Evolutionary conservation across 225 moss, liverwort and hornwort species (phyloP), one percentile per base, ranked within the genome.

Genomic region (Polytrichum formosum): DNA sequence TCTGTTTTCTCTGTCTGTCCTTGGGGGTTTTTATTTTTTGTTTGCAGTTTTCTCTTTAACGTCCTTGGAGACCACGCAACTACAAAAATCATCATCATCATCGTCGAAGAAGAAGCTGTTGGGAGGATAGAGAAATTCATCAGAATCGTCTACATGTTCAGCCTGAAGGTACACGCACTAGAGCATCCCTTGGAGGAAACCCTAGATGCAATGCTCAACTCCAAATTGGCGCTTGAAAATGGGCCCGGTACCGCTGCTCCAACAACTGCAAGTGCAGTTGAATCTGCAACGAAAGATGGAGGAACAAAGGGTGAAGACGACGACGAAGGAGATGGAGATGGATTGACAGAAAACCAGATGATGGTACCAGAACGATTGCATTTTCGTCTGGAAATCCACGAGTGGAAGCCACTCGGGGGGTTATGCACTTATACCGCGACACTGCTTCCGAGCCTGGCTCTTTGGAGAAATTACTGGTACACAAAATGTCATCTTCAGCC

Each of bases 311-410:
- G 65, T 60, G 82, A 82, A 54, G 46, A 46, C 46, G 46, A 46
- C 37, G 82, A 55, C 18, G 53, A 28, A 63, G 69, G 53, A 61
- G 87, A 71, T 10, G 74, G 72, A 37, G 76, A 55, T 67, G 75
- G 35, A 54, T 53, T 65, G 17, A 61, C 63, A 25, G 80, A 23
- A 5, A 21, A 53, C 30, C 80, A 62, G 80, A 83, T 63, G 74
- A 68, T 28, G 63, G 78, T 66, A 98, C 92, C 1, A 76, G 74
- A 54, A 82, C 86, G 6, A 90, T 94, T 21, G 85, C 77, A 53
- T 98, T 98, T 71, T 98, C 91, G 6, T 94, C 91, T 16, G 94
- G 98, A 66, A 98, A 94, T 73, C 94, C 98, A 69, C 82, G 97
- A 56, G 88, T 94, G 74, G 94, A 98, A 78, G 92, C 92, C 33